Base-by-base conservation (phyloP, 345 rosid species). In the Euphorbia pulcherrima region DNA sequence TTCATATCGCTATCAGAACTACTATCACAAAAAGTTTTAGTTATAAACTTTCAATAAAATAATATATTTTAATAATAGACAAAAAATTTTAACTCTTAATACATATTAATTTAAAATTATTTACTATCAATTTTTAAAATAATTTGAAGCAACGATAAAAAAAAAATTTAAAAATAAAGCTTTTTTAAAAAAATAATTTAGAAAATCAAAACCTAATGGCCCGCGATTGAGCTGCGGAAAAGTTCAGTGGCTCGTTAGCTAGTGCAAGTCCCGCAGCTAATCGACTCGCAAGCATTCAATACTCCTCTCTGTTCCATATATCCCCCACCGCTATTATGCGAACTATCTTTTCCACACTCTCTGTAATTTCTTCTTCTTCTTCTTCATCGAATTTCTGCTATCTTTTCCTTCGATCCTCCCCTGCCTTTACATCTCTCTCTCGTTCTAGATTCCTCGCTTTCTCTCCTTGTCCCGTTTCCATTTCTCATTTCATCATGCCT, bases 401-500 rank as follows among this genome's bases (percentile, higher is more conserved):
- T 39, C 21, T 71, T 64, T 68, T 69, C 51, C 78, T 65, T 64
- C 86, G 81, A 28, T 74, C 77, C 57, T 63, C 76, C 68, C 64
- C 77, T 65, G 63, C 74, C 60, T 65, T 47, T 68, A 0, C 70
- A 53, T 40, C 74, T 67, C 65, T 65, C 8, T n/a, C 68, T 74
- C 85, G 69, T 48, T 67, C 78, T 68, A 53, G 57, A 53, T 53
- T 53, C 57, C 16, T 53, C 13, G 54, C 54, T 50, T 53, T 21
- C 28, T 53, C 57, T n/a, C 28, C 57, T 53, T 66, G 76, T 28
- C 28, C 64, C 2, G 20, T 69, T 69, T 63, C 60, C 14, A 30
- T 57, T 28, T 65, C 74, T 68, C 68, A 65, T 33, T 46, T 70
- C 10, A 59, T 48, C 77, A 81, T 77, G 82, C 70, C 88, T 66